Evolutionary conservation across 2,329 filamentous ascomycete genomes (phyloP).

Genomic region (Curvularia hawaiiensis): DNA sequence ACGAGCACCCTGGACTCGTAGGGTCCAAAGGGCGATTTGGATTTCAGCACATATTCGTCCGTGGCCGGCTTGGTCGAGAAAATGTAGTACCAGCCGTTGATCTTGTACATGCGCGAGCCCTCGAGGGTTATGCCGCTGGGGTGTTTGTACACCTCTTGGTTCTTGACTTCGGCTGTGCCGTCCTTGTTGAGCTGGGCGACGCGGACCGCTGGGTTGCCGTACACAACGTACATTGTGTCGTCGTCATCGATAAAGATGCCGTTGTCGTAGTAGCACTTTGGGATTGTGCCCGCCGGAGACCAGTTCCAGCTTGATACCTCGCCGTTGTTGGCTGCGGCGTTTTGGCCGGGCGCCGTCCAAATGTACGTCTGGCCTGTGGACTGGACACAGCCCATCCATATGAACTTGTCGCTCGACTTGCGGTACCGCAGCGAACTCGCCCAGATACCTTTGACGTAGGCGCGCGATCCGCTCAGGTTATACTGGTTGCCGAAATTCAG

Average conservation of each 20-base stretch:
- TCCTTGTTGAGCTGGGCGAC: conserved; percentile 60
- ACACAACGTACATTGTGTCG: conserved; percentile 64
- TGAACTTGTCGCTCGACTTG: conserved; percentile 55
- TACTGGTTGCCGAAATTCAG: conserved; percentile 53
- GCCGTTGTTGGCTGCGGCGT: conserved; percentile 42
- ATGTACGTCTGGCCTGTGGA: conserved; percentile 57
- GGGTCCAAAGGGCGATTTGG: conserved; percentile 58
- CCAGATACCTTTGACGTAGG: conserved; percentile 62
- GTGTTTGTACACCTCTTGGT: conserved; percentile 52
- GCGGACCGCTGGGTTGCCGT: conserved; percentile 56
- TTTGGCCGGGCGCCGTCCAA: conserved; percentile 55
- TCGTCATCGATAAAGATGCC: conserved; percentile 64
- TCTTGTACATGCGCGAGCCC: conserved; percentile 63
- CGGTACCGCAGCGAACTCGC: conserved; percentile 61
- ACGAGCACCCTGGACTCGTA: conserved; percentile 56
- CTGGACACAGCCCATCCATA: conserved; percentile 64
- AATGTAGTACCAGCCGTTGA: conserved; percentile 62
- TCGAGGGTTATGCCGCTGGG: conserved; percentile 53
- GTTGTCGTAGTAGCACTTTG: conserved; percentile 62
- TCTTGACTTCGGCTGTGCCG: conserved; percentile 53
- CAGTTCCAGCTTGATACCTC: conserved; percentile 47
- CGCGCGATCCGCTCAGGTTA: conserved; percentile 49
- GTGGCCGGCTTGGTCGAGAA: conserved; percentile 55
- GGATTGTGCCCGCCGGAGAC: conserved; percentile 46
- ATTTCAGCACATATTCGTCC: conserved; percentile 57